Evolutionary conservation across 768 basidiomycete species (phyloP), one percentile per base, ranked within the genome.

Genomic region (Arthromyces matolae): DNA sequence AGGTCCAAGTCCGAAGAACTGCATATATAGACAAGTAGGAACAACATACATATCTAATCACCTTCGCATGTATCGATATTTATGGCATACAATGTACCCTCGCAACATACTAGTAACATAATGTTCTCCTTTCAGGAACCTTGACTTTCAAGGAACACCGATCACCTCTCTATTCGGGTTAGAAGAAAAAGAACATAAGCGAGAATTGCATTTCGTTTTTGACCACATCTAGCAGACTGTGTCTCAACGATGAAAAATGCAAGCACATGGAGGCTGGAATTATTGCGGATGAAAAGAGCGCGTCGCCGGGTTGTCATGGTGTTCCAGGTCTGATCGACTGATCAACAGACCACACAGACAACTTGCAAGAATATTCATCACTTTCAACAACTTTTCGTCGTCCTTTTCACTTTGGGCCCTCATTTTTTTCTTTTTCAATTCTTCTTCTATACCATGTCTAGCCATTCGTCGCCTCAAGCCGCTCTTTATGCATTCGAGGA

Each of bases 401-500:
- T 2, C 28, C 19, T 14, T n/a, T 14, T 13, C 14, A 27, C 13
- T 25, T 34, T 43, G 27, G 8, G 16, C 45, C 28, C 24, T 12
- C 25, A 13, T 45, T 45, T 42, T 43, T 47, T 37, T 18, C 19
- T 31, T 44, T 32, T 36, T 35, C 27, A 16, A n/a, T n/a, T n/a
- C n/a, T n/a, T n/a, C n/a, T n/a, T n/a, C 24, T 43, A 28, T 48
- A 24, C 29, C 8, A 59, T 59, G 58, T 51, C 56, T 36, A 27
- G 40, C 24, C 39, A 43, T 22, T 49, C 54, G 23, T 56, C 58
- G 33, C 51, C 62, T 8, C 50, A 57, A 14, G 52, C 60, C 50
- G 44, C 60, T 42, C 60, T 57, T 49, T 62, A 63, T 27, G 52
- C 54, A 43, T n/a, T n/a, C n/a, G 56, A 61, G 32, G 52, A 56